Evolutionary conservation across 192 early-diverging fungal species (phyloP), one percentile per base, ranked within the genome.

Genomic region (Dimargaris cristalligena): DNA sequence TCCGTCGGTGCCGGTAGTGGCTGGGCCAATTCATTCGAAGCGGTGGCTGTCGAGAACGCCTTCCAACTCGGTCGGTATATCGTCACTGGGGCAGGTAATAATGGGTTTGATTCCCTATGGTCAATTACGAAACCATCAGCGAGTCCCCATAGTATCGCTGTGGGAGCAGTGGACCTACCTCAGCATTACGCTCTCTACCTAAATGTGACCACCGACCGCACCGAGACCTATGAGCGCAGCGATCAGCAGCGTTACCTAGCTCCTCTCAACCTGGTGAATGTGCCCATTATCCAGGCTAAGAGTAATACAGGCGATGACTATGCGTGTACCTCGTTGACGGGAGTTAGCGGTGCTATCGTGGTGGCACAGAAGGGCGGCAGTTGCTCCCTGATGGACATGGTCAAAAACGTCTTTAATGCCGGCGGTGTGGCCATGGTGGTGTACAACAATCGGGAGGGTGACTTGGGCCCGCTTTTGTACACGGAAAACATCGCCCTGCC

Each of bases 11-110:
- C 9, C 10, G 6, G 6, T 22, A 8, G 9, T n/a, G 28, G 49
- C 22, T 51, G 28, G n/a, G 4, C 49, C 8, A 6, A 8, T 8
- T 22, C 6, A 9, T 65, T 76, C 29, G 57, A 69, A 13, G 64
- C 72, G 2, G 50, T 71, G 13, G 71, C 82, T 20, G 69, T 75
- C 25, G 38, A 46, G 0, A 74, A 69, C 28, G 73, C 68, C 10
- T 60, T 50, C 3, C 28, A n/a, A 13, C 67, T 70, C 25, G 75
- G 75, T 47, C 78, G 73, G 20, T 47, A 65, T 22, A 78, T 50
- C 28, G 71, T 75, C 9, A 59, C n/a, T 22, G 49, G 49, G 9
- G 49, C 80, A 4, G 45, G 78, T 25, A 78, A 75, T 59, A 67
- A 78, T 65, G 63, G 66, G 41, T 56, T 63, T 0, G 50, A 41